Percentiles rank a stretch among this genome's conserved stretches.
These are phyloP conservation scores for Nowakowskiella sp. DNA, from an alignment of 192 early-diverging fungal species.

Conservation along the genomic window DNA sequence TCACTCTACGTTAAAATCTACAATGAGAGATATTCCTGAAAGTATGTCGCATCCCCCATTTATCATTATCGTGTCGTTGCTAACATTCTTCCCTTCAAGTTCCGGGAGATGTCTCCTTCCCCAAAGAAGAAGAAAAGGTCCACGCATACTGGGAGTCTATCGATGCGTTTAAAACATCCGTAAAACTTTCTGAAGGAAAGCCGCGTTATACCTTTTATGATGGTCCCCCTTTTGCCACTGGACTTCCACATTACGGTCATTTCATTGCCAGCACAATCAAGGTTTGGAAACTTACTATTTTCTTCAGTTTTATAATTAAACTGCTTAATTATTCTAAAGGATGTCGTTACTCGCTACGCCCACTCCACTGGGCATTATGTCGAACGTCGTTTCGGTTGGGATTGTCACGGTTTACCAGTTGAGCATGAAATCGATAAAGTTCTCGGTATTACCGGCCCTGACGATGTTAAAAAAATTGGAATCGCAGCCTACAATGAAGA, in stretches of 20 bases:
- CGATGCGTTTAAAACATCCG: constrained; percentile 86
- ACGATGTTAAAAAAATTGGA: constrained; percentile 86
- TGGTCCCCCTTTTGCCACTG: constrained; percentile 98
- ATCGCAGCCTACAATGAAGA: constrained; percentile 96
- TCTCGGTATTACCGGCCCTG: constrained; percentile 73
- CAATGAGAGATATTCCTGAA: too few relatives aligned
- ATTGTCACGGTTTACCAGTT: constrained; percentile 86
- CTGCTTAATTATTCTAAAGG: constrained; percentile 34
- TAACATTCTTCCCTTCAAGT: too few relatives aligned
- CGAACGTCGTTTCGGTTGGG: constrained; percentile 97
- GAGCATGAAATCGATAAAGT: constrained; percentile 97
- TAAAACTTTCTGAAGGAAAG: constrained; percentile 84
- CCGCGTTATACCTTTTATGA: constrained; percentile 92
- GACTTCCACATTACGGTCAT: constrained; percentile 97
- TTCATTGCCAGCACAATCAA: constrained; percentile 98
- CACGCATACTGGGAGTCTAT: constrained; percentile 94
- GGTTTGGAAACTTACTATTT: constrained; percentile 35
- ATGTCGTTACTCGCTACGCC: constrained; percentile 95
- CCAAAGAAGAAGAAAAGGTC: constrained; percentile 89
- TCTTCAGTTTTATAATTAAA: background rate
- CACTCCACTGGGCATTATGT: constrained; percentile 93
- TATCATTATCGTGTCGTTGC: too few relatives aligned
- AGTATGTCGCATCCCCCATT: too few relatives aligned
- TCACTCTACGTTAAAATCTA: too few relatives aligned
- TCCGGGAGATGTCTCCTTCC: constrained; percentile 68